Evolutionary conservation across 176 grass and related monocot species (phyloP).

Genomic region (Phoenix dactylifera): DNA sequence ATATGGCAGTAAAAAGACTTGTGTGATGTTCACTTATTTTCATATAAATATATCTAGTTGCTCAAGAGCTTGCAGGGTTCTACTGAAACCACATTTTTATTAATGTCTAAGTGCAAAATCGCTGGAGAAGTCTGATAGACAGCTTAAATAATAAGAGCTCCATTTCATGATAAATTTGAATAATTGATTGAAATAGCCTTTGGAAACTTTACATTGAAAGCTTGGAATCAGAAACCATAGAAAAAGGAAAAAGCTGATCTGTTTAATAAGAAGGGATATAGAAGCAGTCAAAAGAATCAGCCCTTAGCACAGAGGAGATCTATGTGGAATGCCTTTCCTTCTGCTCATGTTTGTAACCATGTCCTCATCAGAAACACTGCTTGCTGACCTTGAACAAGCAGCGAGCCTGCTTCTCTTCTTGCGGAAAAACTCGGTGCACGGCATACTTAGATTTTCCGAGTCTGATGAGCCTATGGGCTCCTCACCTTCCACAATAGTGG

Average conservation of each 20-base stretch:
- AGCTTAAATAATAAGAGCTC: constrained; percentile 31
- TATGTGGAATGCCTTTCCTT: constrained; percentile 85
- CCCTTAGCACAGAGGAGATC: constrained; percentile 78
- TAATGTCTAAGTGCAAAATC: no score
- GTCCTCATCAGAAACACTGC: constrained; percentile 50
- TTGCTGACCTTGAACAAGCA: constrained; percentile 61
- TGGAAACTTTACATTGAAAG: constrained; percentile 38
- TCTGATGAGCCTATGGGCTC: constrained; percentile 79
- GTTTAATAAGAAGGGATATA: no score
- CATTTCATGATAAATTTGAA: constrained; percentile 24
- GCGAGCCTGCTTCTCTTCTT: constrained; percentile 62
- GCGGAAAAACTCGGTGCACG: constrained; percentile 42
- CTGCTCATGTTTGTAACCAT: constrained; percentile 82
- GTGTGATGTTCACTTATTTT: no score
- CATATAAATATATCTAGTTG: no score
- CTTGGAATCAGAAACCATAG: constrained; percentile 32
- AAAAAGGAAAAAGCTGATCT: constrained; percentile 2
- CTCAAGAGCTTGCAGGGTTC: no score
- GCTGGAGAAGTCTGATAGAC: no score
- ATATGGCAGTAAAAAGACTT: no score
- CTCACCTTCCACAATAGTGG: constrained; percentile 79
- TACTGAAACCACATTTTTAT: no score
- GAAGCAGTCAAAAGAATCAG: no score
- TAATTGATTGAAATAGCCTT: constrained; percentile 32
- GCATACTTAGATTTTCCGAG: constrained; percentile 75